phyloP scores from a whole-genome alignment of 257 asterid genomes.

The Cinchona pubescens region DNA sequence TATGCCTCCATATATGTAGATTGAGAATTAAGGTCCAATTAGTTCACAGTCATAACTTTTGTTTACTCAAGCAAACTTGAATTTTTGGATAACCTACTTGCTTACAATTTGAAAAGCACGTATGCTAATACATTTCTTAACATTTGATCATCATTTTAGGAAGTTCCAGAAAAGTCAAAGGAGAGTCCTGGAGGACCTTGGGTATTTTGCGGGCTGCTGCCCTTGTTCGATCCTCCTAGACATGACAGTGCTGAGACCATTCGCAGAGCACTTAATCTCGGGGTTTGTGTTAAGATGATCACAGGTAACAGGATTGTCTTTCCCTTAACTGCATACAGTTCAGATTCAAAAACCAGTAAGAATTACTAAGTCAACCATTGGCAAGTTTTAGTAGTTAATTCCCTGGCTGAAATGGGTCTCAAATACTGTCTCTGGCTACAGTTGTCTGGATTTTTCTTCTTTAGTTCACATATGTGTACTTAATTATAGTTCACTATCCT shows the following conservation, averaged over 20 bases:
- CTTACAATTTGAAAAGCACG: not conserved
- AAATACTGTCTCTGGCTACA: not conserved
- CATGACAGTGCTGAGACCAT: conserved; percentile 34
- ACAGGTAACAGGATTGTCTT: conserved; percentile 17
- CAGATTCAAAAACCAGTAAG: not conserved
- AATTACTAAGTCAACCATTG: not conserved
- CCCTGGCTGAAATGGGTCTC: not conserved
- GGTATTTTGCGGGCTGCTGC: conserved; percentile 33
- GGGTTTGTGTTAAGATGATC: conserved; percentile 34
- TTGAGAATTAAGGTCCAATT: not conserved
- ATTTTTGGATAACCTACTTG: not conserved
- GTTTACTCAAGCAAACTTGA: not conserved
- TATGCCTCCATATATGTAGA: not conserved
- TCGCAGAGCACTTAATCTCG: conserved; percentile 29
- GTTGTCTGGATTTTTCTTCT: not conserved
- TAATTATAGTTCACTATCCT: not conserved
- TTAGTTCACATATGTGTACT: not conserved
- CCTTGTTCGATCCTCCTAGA: conserved; percentile 37
- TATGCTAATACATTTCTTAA: not conserved
- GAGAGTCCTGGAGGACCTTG: conserved; percentile 31
- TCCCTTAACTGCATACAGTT: not conserved
- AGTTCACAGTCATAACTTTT: not conserved
- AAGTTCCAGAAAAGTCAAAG: conserved; percentile 25
- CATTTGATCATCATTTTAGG: conserved; percentile 16
- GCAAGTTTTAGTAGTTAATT: not conserved